These are phyloP conservation scores for Grosmannia serpens DNA, from an alignment of 2,329 filamentous ascomycete genomes.

Conservation along the genomic window DNA sequence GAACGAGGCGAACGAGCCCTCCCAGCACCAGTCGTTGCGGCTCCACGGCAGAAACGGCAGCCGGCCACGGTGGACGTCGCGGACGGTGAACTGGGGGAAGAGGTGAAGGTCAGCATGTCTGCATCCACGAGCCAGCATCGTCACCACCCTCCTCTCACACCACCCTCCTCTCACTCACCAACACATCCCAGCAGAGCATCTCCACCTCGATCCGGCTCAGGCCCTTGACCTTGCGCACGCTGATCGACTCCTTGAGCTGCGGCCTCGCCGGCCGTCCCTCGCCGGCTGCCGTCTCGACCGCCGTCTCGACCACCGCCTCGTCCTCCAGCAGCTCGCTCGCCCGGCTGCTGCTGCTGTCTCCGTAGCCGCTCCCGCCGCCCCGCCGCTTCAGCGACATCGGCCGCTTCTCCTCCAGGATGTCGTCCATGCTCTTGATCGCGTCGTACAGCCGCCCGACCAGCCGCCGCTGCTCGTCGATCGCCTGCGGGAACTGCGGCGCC, in stretches of 20 bases:
- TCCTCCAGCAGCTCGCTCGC: too few species aligned
- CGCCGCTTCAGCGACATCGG: not conserved
- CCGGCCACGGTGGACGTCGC: constrained; percentile 9
- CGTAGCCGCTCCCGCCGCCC: not conserved
- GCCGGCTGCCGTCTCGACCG: not conserved
- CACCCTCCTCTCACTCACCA: constrained; percentile 9
- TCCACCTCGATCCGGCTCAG: constrained; percentile 12
- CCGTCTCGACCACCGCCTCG: not conserved
- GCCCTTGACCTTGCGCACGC: constrained; percentile 11
- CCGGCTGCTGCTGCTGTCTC: not conserved
- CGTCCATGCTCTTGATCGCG: constrained; percentile 13
- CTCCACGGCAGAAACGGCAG: constrained; percentile 11
- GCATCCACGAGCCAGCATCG: too few species aligned
- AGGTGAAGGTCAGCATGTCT: not conserved
- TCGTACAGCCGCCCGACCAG: constrained; percentile 19
- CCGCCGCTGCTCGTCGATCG: constrained; percentile 12
- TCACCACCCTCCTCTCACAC: too few species aligned
- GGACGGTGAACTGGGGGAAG: constrained; percentile 4
- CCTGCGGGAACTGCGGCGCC: not conserved
- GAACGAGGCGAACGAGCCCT: constrained; percentile 7
- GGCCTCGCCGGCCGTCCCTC: not conserved
- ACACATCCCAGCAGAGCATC: constrained; percentile 12
- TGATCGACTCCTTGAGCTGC: constrained; percentile 9
- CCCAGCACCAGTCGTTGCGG: constrained; percentile 12
- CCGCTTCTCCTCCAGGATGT: constrained; percentile 9